phyloP scores from a whole-genome alignment of 495 filamentous ascomycete genomes.

The Astrocystis sublimbata region DNA sequence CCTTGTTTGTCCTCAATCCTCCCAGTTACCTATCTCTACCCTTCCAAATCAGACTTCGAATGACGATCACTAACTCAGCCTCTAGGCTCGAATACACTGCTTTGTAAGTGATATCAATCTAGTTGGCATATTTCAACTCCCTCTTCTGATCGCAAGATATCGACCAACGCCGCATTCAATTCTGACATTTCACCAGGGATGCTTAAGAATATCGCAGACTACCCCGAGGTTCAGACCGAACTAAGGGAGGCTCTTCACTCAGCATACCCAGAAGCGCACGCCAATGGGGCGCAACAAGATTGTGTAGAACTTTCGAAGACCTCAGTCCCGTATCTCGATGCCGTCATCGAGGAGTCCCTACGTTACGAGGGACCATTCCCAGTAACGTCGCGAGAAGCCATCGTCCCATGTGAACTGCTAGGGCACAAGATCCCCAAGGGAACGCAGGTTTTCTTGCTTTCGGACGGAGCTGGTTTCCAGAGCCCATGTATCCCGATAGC shows the following conservation, averaged over 20 bases:
- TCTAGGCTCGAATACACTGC: constrained; percentile 16
- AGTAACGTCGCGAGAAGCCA: constrained; percentile 25
- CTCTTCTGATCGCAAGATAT: neutral
- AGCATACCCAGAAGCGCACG: constrained; percentile 23
- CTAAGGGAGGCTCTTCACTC: constrained; percentile 25
- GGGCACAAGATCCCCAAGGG: constrained; percentile 39
- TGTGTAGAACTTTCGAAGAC: constrained; percentile 27
- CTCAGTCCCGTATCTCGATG: constrained; percentile 39
- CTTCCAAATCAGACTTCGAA: neutral
- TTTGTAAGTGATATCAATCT: constrained; percentile 19
- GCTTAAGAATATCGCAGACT: constrained; percentile 31
- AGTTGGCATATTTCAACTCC: neutral
- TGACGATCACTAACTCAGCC: neutral
- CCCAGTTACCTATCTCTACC: no score
- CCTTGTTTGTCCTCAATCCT: no score
- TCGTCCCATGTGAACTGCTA: constrained; percentile 31
- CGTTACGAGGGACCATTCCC: constrained; percentile 24
- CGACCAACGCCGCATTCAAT: constrained; percentile 13
- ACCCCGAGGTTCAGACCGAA: constrained; percentile 27
- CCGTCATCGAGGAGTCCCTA: constrained; percentile 39
- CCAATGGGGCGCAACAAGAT: constrained; percentile 22
- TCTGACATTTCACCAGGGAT: constrained; percentile 14
- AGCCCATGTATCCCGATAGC: constrained; percentile 16
- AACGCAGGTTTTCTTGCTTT: constrained; percentile 29
- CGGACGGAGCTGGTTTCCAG: constrained; percentile 25